A percentile compares a stretch with the other conserved stretches of the same genome.
Conservation (phyloP, 148 eudicot species). For the Cornus kousa region DNA sequence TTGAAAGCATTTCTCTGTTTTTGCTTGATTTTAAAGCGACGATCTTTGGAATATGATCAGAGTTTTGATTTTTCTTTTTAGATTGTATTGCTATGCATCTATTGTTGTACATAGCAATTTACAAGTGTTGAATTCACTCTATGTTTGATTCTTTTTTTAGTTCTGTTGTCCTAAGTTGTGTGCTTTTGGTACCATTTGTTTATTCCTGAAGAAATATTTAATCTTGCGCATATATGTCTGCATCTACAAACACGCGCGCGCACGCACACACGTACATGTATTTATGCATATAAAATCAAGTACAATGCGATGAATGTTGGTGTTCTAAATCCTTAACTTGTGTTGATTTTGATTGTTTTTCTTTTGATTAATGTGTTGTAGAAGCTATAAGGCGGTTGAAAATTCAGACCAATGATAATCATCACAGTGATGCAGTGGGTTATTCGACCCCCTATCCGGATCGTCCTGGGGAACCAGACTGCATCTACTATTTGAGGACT, state of each 20-base stretch:
- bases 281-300: neutral
- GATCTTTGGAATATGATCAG: slow-evolving; percentile 10
- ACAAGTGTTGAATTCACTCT: neutral
- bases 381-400: slow-evolving; percentile 40
- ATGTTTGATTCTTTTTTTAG: neutral
- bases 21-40: slow-evolving; percentile 20
- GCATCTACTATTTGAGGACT: slow-evolving; percentile 51
- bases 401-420: slow-evolving; percentile 20
- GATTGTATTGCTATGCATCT: neutral
- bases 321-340: neutral
- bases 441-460: slow-evolving; percentile 37
- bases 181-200: neutral
- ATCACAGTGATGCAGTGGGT: slow-evolving; percentile 18
- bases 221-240: neutral
- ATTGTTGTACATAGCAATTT: neutral
- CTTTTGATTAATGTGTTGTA: slow-evolving; percentile 9
- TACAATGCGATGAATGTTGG: neutral
- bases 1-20: neutral
- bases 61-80: neutral
- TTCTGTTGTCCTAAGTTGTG: neutral
- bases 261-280: too few relatives aligned
- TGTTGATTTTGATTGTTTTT: slow-evolving; percentile 16
- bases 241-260: neutral
- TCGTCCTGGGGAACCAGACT: slow-evolving; percentile 71
- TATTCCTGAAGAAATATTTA: neutral